Evolutionary conservation across 345 rosid species (phyloP), one percentile per base, ranked within the genome.

Genomic region (Gossypium herbaceum): DNA sequence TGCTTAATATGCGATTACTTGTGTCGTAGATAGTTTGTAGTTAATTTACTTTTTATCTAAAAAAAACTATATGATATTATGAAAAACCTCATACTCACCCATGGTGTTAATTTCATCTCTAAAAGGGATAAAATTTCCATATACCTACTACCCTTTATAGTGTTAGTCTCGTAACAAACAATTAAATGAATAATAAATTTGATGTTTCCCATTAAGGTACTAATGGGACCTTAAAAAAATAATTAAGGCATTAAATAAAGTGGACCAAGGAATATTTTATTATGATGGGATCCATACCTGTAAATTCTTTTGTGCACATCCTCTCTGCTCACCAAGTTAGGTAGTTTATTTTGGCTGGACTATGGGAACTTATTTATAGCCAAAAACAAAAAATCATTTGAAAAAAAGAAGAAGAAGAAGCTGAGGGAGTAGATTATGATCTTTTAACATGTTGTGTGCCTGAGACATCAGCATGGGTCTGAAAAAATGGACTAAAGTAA

Each of bases 221-320:
- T 22, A 48, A 64, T 3, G 68, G 68, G 68, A 24, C 50, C 68
- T 43, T 8, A 4, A 34, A 4, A 25, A 16, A 15, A 48, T 12
- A 70, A 34, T 70, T 60, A 60, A 52, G 45, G 27, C 48, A 70
- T 70, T 70, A 29, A 54, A 52, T 52, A 34, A 5, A 13, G 73
- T 29, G 61, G 73, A 52, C 48, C 73, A 52, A 52, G 34, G 48
- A 20, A 51, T 16, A 50, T 50, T 68, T 68, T n/a, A 25, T 25
- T 48, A 9, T 15, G 73, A 51, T 69, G 59, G 58, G 73, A 69
- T 12, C 20, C 43, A 51, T 54, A 6, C 47, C 61, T 52, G 61
- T n/a, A 52, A n/a, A 52, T 70, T 34, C 73, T 34, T 52, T 34
- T 52, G 19, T 52, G 73, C 73, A 16, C 9, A 50, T 25, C 22